Conservation (phyloP, 495 filamentous ascomycete species). For the Penicillium goetzii region DNA sequence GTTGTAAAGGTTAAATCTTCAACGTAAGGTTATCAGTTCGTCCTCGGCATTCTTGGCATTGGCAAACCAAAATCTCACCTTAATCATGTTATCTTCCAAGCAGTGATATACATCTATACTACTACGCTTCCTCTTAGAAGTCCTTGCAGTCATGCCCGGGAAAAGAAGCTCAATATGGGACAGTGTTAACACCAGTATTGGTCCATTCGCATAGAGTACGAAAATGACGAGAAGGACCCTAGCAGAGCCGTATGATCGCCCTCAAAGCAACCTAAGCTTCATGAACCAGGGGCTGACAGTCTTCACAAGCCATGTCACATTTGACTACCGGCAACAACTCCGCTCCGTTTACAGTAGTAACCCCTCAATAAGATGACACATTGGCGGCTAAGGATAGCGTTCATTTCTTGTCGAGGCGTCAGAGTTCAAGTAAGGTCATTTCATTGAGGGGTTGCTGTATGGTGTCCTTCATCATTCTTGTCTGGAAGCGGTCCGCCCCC, state of each 20-base stretch:
- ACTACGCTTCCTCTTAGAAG: no score
- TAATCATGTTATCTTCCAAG: no score
- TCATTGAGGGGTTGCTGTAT: not conserved
- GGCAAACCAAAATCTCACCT: no score
- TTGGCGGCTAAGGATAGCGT: not conserved
- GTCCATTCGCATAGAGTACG: not conserved
- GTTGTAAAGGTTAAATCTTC: not conserved
- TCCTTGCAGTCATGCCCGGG: no score
- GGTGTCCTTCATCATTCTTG: not conserved
- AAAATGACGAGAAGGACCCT: not conserved
- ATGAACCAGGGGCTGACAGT: not conserved
- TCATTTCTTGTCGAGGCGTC: not conserved
- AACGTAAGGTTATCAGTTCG: no score
- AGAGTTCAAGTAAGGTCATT: not conserved
- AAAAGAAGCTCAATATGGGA: no score
- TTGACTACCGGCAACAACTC: constrained; percentile 11
- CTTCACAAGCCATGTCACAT: not conserved
- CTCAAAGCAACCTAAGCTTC: not conserved
- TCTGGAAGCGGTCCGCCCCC: constrained; percentile 8
- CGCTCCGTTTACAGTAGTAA: constrained; percentile 13
- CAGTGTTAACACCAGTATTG: no score
- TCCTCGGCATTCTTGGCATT: not conserved
- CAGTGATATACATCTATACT: no score
- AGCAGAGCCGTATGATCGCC: not conserved
- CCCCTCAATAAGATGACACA: not conserved